phyloP scores from a whole-genome alignment of 164 flowering plant genomes.

The Aristolochia californica region DNA sequence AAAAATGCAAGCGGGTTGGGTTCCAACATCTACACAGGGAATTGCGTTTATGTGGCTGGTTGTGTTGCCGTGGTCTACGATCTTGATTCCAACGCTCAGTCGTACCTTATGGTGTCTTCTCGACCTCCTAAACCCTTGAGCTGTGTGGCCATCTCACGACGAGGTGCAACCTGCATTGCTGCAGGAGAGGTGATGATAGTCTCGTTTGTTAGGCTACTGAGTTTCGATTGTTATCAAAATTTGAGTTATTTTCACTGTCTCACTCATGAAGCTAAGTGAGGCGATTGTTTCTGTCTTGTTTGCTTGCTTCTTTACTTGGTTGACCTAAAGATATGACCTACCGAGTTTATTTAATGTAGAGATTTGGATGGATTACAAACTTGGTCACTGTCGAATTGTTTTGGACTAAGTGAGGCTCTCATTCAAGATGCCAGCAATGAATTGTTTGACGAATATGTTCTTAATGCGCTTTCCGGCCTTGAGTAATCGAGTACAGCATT shows the following conservation, averaged over 20 bases:
- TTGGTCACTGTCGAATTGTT: neutral
- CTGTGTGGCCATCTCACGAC: conserved; percentile 47
- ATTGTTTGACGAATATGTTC: too few species aligned
- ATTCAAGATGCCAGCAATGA: too few species aligned
- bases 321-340: too few species aligned
- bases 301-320: neutral
- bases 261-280: neutral
- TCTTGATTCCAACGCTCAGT: conserved; percentile 35
- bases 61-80: conserved; percentile 59
- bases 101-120: conserved; percentile 47
- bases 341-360: neutral
- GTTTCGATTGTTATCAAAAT: neutral
- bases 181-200: conserved; percentile 49
- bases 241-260: neutral
- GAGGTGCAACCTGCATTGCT: conserved; percentile 39
- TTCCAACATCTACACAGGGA: conserved; percentile 23
- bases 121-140: conserved; percentile 49
- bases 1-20: conserved; percentile 54
- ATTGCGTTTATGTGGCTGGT: conserved; percentile 55
- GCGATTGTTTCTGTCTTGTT: too few species aligned
- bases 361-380: neutral
- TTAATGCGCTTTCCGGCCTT: too few species aligned
- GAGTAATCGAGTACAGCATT: too few species aligned
- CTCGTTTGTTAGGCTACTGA: neutral
- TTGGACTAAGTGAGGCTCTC: too few species aligned